Evolutionary conservation across 2,329 filamentous ascomycete genomes (phyloP).

Genomic region (Chrysoporthe austroafricana): DNA sequence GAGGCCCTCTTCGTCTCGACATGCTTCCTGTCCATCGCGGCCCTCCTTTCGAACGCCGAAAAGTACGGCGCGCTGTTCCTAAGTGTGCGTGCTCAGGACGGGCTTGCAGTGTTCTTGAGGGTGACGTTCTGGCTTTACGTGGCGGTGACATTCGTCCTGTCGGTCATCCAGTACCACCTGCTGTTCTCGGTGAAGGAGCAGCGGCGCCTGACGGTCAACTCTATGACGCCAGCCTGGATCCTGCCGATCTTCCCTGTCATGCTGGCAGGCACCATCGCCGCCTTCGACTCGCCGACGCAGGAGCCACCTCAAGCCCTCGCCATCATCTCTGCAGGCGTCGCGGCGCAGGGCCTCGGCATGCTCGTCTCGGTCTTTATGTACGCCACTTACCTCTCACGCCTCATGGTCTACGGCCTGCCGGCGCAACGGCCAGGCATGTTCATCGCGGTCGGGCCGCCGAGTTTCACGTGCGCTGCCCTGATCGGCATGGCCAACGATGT

Average conservation of each 20-base stretch:
- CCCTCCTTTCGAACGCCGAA: slow-evolving; percentile 58
- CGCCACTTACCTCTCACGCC: slow-evolving; percentile 60
- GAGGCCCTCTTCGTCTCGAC: slow-evolving; percentile 64
- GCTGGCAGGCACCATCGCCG: slow-evolving; percentile 64
- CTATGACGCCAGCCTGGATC: slow-evolving; percentile 66
- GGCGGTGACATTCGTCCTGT: slow-evolving; percentile 54
- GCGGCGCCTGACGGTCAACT: slow-evolving; percentile 48
- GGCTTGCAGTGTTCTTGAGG: slow-evolving; percentile 56
- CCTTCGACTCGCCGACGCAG: slow-evolving; percentile 53
- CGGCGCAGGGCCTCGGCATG: slow-evolving; percentile 65
- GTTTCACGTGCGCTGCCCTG: slow-evolving; percentile 46
- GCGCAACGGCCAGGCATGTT: slow-evolving; percentile 65
- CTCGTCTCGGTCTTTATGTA: slow-evolving; percentile 63
- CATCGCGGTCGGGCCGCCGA: slow-evolving; percentile 64
- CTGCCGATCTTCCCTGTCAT: slow-evolving; percentile 67
- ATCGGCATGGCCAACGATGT: slow-evolving; percentile 40
- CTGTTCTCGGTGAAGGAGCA: slow-evolving; percentile 54
- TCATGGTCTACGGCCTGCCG: slow-evolving; percentile 61
- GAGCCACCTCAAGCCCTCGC: slow-evolving; percentile 51
- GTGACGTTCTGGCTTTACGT: slow-evolving; percentile 67
- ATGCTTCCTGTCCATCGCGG: slow-evolving; percentile 63
- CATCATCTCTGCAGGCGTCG: slow-evolving; percentile 60
- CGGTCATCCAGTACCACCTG: slow-evolving; percentile 60
- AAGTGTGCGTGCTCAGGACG: slow-evolving; percentile 45
- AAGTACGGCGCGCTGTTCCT: slow-evolving; percentile 51